Conservation (phyloP, 768 basidiomycete species). For the Dioszegia crocea region DNA sequence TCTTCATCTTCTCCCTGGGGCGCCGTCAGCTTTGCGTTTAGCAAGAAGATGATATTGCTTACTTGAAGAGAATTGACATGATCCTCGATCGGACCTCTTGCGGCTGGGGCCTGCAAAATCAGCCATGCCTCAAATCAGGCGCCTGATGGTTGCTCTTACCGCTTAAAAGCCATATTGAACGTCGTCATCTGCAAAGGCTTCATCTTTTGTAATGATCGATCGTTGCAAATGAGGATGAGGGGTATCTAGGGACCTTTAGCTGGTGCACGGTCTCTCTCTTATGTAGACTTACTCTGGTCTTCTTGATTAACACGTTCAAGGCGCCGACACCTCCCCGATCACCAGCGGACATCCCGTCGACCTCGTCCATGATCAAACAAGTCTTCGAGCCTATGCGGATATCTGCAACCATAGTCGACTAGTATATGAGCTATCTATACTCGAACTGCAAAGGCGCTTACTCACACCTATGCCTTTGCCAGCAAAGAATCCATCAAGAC, state of each 20-base stretch:
- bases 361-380: constrained; percentile 98
- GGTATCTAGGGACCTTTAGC: constrained; percentile 63
- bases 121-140: constrained; percentile 1
- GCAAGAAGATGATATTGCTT: constrained; percentile 29
- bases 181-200: constrained; percentile 74
- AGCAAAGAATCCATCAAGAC: constrained; percentile 71
- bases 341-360: constrained; percentile 97
- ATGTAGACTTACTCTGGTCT: constrained; percentile 64
- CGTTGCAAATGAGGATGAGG: constrained; percentile 96
- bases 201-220: constrained; percentile 77
- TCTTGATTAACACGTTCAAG: constrained; percentile 83
- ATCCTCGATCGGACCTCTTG: constrained; percentile 76
- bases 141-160: constrained; percentile 55
- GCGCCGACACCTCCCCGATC: constrained; percentile 96
- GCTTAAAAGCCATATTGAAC: constrained; percentile 69
- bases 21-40: background rate
- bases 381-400: constrained; percentile 71
- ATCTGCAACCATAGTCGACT: constrained; percentile 62
- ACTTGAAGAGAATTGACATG: constrained; percentile 85
- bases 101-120: constrained; percentile 64
- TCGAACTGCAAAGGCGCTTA: background rate
- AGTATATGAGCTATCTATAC: background rate
- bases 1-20: constrained; percentile 80
- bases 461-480: constrained; percentile 35
- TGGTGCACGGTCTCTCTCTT: background rate